Conservation (phyloP, 2,329 filamentous ascomycete genomes). For the Diaporthe ampelina region DNA sequence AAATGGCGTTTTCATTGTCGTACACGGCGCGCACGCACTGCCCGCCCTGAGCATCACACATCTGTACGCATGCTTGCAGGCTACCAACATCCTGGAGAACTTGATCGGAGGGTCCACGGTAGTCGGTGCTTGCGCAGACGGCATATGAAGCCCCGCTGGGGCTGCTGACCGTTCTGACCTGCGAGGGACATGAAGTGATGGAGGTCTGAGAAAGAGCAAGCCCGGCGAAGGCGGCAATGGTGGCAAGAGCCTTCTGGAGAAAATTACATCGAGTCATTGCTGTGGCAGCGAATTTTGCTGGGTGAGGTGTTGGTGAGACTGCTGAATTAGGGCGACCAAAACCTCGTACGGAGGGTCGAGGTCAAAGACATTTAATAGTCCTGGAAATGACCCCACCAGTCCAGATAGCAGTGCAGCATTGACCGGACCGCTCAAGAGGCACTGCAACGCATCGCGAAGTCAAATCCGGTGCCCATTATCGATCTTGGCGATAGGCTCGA, state of each 20-base stretch:
- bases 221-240: background rate
- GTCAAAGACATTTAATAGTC: conserved; percentile 7
- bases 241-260: conserved; percentile 12
- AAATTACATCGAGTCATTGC: background rate
- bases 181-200: conserved; percentile 18
- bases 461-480: background rate
- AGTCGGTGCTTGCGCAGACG: conserved; percentile 3
- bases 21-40: conserved; percentile 21
- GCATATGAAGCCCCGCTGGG: conserved; percentile 1
- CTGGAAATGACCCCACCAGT: background rate
- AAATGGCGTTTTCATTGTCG: conserved; percentile 8
- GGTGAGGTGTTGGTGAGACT: background rate
- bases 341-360: background rate
- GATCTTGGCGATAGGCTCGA: conserved; percentile 31
- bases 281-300: conserved; percentile 1
- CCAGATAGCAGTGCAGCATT: background rate
- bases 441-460: conserved; percentile 17
- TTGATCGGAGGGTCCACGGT: conserved; percentile 6
- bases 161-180: background rate
- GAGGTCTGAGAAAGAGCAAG: conserved; percentile 2
- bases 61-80: conserved; percentile 15
- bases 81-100: conserved; percentile 2
- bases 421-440: background rate
- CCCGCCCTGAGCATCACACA: conserved; percentile 12
- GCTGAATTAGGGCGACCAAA: background rate